Evolutionary conservation across 2,329 filamentous ascomycete genomes (phyloP).

Genomic region (Claviceps sp.): DNA sequence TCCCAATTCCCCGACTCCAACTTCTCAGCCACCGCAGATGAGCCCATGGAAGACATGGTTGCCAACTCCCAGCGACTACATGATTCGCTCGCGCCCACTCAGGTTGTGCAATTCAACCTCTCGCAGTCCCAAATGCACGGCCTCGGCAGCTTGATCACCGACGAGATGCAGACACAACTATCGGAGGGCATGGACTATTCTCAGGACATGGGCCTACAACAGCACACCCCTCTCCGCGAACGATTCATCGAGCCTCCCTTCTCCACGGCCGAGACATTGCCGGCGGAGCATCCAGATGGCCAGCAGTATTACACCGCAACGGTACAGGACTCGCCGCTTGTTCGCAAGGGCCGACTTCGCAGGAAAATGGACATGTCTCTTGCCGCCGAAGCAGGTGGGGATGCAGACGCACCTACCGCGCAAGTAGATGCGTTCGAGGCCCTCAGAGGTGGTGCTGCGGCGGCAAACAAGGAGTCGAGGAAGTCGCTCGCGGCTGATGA

Average conservation of each 20-base stretch:
- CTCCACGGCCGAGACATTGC: conserved; percentile 60
- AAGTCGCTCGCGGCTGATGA: conserved; percentile 36
- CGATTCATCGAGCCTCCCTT: conserved; percentile 51
- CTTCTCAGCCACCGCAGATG: conserved; percentile 47
- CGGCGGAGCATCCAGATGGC: conserved; percentile 23
- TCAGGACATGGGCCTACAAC: conserved; percentile 66
- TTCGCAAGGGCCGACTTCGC: conserved; percentile 43
- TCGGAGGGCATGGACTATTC: conserved; percentile 64
- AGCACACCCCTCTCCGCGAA: conserved; percentile 56
- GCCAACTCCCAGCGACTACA: conserved; percentile 27
- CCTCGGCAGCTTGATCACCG: conserved; percentile 41
- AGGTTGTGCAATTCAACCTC: conserved; percentile 41
- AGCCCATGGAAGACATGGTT: conserved; percentile 36
- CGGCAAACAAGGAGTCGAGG: conserved; percentile 26
- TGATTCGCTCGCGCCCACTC: conserved; percentile 23
- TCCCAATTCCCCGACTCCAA: conserved; percentile 44
- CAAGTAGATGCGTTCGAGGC: conserved; percentile 46
- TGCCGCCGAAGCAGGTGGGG: not conserved
- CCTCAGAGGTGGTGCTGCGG: conserved; percentile 51
- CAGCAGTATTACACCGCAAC: conserved; percentile 23
- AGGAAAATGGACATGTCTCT: conserved; percentile 23
- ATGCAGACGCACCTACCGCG: conserved; percentile 3
- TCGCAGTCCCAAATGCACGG: conserved; percentile 47
- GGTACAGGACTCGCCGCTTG: conserved; percentile 49
- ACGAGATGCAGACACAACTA: conserved; percentile 40